Percentiles rank a stretch among this genome's conserved stretches.
These are phyloP conservation scores for Microdochium bolleyi DNA, from an alignment of 2,329 filamentous ascomycete species.

Conservation along the genomic window DNA sequence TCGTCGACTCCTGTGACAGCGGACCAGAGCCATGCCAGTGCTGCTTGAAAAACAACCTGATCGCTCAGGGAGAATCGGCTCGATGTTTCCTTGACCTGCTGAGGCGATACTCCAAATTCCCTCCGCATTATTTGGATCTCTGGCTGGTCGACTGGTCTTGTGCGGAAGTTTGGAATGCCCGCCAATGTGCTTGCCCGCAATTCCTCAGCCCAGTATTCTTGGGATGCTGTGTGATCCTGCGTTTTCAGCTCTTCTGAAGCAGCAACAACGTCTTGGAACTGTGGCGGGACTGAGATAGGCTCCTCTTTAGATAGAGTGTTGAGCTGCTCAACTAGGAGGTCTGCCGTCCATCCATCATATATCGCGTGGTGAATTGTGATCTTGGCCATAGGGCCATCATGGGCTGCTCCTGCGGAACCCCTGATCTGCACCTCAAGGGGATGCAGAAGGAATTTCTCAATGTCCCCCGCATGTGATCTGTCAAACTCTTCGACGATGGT, in stretches of 20 bases:
- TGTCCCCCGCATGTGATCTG: conserved; percentile 28
- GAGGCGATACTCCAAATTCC: background rate
- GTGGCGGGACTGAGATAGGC: conserved; percentile 31
- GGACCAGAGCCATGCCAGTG: conserved; percentile 57
- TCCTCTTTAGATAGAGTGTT: conserved; percentile 33
- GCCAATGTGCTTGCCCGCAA: conserved; percentile 48
- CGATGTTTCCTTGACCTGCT: conserved; percentile 25
- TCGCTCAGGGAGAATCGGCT: conserved; percentile 42
- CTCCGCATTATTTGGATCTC: conserved; percentile 15
- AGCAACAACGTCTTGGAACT: conserved; percentile 52
- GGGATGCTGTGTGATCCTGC: conserved; percentile 29
- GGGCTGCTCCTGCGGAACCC: conserved; percentile 5
- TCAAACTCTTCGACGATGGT: conserved; percentile 26
- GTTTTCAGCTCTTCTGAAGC: conserved; percentile 24
- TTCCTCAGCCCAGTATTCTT: conserved; percentile 63
- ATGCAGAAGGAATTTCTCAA: conserved; percentile 32
- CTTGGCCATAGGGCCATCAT: conserved; percentile 31
- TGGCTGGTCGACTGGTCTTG: conserved; percentile 15
- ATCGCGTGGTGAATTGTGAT: conserved; percentile 67
- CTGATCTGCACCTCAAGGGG: conserved; percentile 57
- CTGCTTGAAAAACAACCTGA: conserved; percentile 70
- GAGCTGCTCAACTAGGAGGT: conserved; percentile 64
- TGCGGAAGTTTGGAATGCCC: conserved; percentile 51
- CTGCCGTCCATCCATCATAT: conserved; percentile 91
- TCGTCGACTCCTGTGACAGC: conserved; percentile 58